Evolutionary conservation across 148 eudicot genomes (phyloP), one percentile per base, ranked within the genome.

Genomic region (Pouteria glomerata): DNA sequence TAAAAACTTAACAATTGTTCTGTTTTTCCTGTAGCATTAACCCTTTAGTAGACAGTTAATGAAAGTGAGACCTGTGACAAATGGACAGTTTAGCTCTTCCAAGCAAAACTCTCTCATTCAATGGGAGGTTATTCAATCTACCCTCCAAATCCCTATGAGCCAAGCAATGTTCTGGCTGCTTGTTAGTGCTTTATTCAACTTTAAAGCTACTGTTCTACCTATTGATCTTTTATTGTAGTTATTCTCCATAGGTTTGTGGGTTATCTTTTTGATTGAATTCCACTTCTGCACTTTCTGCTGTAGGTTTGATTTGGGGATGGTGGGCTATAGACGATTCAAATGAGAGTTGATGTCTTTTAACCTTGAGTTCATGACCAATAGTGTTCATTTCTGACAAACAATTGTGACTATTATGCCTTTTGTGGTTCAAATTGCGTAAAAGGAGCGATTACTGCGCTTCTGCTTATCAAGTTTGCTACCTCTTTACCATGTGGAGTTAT

Each of bases 401-500:
- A 65, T 16, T 23, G 41, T 33, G 41, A 29, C 26, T 27, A 14
- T 23, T 51, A 62, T 24, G 27, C 42, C 37, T 66, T 5, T 50
- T 37, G 8, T 30, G 27, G 45, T 37, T 64, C 52, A 37, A 56
- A 42, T 18, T 63, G 39, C 33, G 24, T 41, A 63, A 29, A 31
- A 23, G 31, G 55, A 68, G 72, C 14, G 27, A 51, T 13, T 66
- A 31, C 45, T 47, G 50, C 39, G 48, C 70, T 6, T 42, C 66
- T 33, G 29, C 53, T 31, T 47, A 57, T 57, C 58, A 19, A 57
- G 10, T 63, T 58, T 33, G 24, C 57, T 53, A 6, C 72, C 30
- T 41, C 33, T n/a, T 56, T 41, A 77, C 72, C 31, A 85, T 82
- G 88, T 85, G 88, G 88, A 74, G 79, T 68, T 82, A 55, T 35